Base-by-base conservation (phyloP, 2,329 filamentous ascomycete species). In the Endoconidiophora laricicola region DNA sequence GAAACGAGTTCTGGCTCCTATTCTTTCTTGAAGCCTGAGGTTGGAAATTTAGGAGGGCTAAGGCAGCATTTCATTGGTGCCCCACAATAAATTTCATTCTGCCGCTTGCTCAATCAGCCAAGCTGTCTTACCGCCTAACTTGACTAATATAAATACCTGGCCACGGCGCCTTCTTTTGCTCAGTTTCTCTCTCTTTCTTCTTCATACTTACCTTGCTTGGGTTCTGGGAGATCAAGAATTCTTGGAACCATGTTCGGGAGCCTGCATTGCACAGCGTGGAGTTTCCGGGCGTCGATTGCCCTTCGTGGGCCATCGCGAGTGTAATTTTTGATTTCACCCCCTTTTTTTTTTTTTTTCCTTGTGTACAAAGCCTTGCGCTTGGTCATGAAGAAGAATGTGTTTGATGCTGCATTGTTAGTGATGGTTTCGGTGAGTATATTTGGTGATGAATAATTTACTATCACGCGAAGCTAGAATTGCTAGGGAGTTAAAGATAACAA, bases 201-300 rank as follows among this genome's bases (percentile, higher is more conserved):
- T 49, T 49, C 51, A 53, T 53, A 53, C 51, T 53, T 53, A 53
- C 51, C 51, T 53, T 53, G 51, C 51, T 53, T 53, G 51, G 51
- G 51, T 53, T 49, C 43, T 42, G 51, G 51, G 51, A 48, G 51
- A 53, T 53, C 51, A 53, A 43, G 38, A 53, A 53, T 37, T 48
- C 51, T 53, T 46, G 46, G 42, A 44, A 53, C 51, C 51, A 53
- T 53, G 43, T 44, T 49, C 51, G 51, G 51, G 47, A 53, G 42
- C 51, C 51, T 53, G 51, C 51, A 53, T 53, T 53, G 51, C 51
- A 53, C 51, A 53, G 33, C 51, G 51, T 53, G 51, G 51, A 53
- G 51, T 53, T 53, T 53, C 51, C 51, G 51, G 36, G 47, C 43
- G 51, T 53, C 51, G 51, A 53, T 53, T 53, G 51, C 46, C 51